Evolutionary conservation across 805 yeast genomes (phyloP).

Genomic region (Yueomyces sinensis): DNA sequence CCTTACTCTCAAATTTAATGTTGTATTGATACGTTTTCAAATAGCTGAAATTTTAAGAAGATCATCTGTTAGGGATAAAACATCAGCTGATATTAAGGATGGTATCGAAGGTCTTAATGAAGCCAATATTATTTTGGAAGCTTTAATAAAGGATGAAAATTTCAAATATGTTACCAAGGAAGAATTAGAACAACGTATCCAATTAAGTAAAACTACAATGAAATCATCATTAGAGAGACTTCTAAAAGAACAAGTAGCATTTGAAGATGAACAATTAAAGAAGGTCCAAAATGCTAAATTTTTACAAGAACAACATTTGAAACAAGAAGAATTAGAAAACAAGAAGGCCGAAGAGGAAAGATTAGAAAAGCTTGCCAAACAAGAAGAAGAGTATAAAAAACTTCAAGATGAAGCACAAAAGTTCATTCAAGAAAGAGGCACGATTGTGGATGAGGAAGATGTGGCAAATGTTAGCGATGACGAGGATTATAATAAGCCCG

Average conservation of each 20-base stretch:
- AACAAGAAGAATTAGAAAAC: slow-evolving; percentile 32
- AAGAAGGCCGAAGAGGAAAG: slow-evolving; percentile 37
- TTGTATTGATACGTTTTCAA: slow-evolving; percentile 75
- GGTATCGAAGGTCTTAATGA: slow-evolving; percentile 44
- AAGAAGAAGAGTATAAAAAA: slow-evolving; percentile 34
- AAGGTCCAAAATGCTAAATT: slow-evolving; percentile 66
- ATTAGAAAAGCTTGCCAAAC: slow-evolving; percentile 34
- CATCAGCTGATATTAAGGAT: slow-evolving; percentile 43
- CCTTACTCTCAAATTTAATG: slow-evolving; percentile 53
- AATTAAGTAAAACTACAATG: slow-evolving; percentile 67
- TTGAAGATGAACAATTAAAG: slow-evolving; percentile 40
- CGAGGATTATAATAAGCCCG: slow-evolving; percentile 13
- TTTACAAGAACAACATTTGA: slow-evolving; percentile 44
- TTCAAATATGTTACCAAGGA: slow-evolving; percentile 68
- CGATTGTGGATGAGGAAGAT: slow-evolving; percentile 29
- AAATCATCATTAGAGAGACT: slow-evolving; percentile 57
- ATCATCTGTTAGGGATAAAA: slow-evolving; percentile 43
- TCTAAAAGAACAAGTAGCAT: slow-evolving; percentile 57
- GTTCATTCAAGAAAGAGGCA: slow-evolving; percentile 43
- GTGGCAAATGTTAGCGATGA: slow-evolving; percentile 25
- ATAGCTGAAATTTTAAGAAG: slow-evolving; percentile 73
- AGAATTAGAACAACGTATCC: slow-evolving; percentile 78
- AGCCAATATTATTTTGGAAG: slow-evolving; percentile 48
- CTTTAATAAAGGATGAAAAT: slow-evolving; percentile 33
- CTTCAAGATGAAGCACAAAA: slow-evolving; percentile 46